A percentile compares a stretch with the other conserved stretches of the same genome.
Conservation (phyloP, 495 filamentous ascomycete genomes). For the Entonaema liquescens region DNA sequence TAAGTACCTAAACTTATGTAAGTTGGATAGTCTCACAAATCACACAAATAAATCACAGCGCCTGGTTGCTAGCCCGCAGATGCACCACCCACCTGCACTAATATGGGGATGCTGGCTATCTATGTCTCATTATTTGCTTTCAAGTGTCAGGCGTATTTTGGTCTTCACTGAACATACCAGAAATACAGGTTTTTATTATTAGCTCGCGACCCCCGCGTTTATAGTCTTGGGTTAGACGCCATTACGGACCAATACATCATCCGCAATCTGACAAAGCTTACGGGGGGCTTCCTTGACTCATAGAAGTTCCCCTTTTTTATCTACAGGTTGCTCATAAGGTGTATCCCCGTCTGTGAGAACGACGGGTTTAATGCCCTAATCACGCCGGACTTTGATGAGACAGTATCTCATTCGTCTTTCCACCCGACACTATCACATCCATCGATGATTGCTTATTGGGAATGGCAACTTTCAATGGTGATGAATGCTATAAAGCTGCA, state of each 20-base stretch:
- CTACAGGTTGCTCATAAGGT: background rate
- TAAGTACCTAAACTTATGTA: too few relatives aligned
- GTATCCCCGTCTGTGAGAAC: conserved; percentile 1
- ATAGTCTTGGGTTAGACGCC: conserved; percentile 2
- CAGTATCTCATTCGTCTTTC: conserved; percentile 35
- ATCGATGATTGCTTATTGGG: conserved; percentile 10
- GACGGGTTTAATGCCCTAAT: conserved; percentile 17
- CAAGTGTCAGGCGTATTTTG: background rate
- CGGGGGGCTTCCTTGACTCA: conserved; percentile 14
- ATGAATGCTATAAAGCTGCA: conserved; percentile 29
- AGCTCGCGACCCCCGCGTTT: conserved; percentile 13
- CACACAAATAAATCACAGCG: conserved; percentile 15
- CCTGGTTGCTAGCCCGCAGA: conserved; percentile 19
- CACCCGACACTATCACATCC: background rate
- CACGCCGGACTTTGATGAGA: conserved; percentile 32
- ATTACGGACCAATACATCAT: conserved; percentile 19
- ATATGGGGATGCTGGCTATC: background rate
- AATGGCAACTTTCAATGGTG: background rate
- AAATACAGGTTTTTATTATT: conserved; percentile 15
- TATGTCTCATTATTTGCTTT: conserved; percentile 16
- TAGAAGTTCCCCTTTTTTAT: conserved; percentile 12
- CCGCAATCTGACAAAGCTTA: conserved; percentile 41
- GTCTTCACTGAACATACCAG: background rate
- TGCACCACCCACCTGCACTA: conserved; percentile 20
- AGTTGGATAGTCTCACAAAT: conserved; percentile 23